Base-by-base conservation (phyloP, 495 filamentous ascomycete genomes). In the Aspergillus coremiiformis region DNA sequence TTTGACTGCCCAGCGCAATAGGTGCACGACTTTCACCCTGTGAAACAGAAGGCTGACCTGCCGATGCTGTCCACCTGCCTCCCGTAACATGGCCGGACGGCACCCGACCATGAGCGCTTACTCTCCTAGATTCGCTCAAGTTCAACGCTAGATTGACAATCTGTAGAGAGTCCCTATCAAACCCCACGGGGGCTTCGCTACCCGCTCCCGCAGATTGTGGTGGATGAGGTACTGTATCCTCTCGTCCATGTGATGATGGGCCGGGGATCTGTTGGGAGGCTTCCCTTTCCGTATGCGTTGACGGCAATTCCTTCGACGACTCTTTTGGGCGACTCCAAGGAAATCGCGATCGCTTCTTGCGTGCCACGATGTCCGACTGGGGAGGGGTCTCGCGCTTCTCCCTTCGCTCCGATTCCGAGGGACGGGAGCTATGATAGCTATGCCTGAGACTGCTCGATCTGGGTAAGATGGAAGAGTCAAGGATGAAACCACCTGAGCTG, bases 81-180 rank as follows among this genome's bases (percentile, higher is more conserved):
- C 80, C 79, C 32, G 71, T 56, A 19, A 60, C 45, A 45, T 58
- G 56, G 35, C 49, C 54, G 26, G 64, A 59, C 3, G 60, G 26
- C 10, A 61, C 24, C 39, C 67, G 60, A 30, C 65, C 59, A 43
- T 63, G 51, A 47, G 59, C 63, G 41, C 74, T 72, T 49, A 84
- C 76, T 49, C 82, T 78, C 47, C 90, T 77, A 27, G 87, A 90
- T 62, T 95, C 88, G 70, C 86, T 95, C 44, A 96, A 68, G 60
- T 85, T 92, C 62, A 96, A 69, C 1, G 91, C 91, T 66, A 96
- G 84, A 59, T 86, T 90, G 32, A 96, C 88, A 52, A 96, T 91
- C 65, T 95, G 86, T 17, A 86, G 76, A 19, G 89, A 83, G 57
- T 96, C 89, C 15, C 79, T 70, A 66, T 90, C 86, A 11, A 86